Evolutionary conservation across 495 filamentous ascomycete species (phyloP).

Genomic region (Cudoniella acicularis): DNA sequence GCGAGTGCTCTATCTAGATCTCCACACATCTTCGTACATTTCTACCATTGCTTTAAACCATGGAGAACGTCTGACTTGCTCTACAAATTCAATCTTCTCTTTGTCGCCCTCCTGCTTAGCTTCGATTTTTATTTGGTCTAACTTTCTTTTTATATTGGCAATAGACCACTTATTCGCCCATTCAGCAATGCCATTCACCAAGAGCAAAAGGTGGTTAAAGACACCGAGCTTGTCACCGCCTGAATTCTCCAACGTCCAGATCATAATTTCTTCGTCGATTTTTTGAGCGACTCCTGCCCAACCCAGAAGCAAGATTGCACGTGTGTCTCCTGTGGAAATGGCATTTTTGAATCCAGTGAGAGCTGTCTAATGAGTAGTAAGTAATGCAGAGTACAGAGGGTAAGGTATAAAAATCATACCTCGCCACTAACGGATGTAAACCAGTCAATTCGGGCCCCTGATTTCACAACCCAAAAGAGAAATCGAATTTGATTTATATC

Average conservation of each 20-base stretch:
- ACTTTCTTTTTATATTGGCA: not conserved
- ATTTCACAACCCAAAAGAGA: conserved; percentile 22
- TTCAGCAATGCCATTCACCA: not conserved
- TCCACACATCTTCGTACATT: not conserved
- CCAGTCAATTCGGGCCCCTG: conserved; percentile 20
- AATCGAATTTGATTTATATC: conserved; percentile 9
- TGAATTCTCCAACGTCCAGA: conserved; percentile 18
- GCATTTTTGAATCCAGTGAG: conserved; percentile 16
- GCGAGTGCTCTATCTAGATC: not conserved
- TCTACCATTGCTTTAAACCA: not conserved
- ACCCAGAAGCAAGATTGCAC: conserved; percentile 13
- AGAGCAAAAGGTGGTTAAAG: conserved; percentile 1
- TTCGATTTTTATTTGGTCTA: conserved; percentile 10
- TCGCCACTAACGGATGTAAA: conserved; percentile 21
- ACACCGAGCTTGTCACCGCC: conserved; percentile 13
- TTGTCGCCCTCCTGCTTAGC: conserved; percentile 3
- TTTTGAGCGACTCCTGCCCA: conserved; percentile 9
- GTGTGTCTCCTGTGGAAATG: conserved; percentile 12
- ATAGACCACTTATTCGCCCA: not conserved
- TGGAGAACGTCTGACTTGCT: not conserved
- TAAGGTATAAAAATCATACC: conserved; percentile 4
- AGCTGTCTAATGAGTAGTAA: conserved; percentile 12
- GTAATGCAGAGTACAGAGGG: not conserved
- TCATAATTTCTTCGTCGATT: conserved; percentile 11
- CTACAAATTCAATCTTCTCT: conserved; percentile 13